A percentile compares a stretch with the other conserved stretches of the same genome.
Conservation (phyloP, 768 basidiomycete species). For the Boletus patriciae region DNA sequence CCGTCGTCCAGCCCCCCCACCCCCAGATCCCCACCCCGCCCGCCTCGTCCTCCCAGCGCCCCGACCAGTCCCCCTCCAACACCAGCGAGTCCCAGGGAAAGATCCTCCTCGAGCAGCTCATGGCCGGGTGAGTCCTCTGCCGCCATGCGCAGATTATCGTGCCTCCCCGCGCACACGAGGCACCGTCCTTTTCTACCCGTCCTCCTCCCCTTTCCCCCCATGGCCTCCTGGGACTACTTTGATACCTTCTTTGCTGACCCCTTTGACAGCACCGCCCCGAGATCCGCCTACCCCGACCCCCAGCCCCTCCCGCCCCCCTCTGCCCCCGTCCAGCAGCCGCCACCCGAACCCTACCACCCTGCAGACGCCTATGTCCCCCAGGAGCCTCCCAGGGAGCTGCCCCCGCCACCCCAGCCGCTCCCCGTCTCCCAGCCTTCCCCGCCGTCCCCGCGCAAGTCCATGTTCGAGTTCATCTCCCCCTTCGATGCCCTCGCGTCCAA, state of each 20-base stretch:
- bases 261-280: conserved; percentile 43
- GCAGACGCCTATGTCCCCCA: conserved; percentile 36
- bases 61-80: conserved; percentile 55
- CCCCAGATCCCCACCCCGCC: conserved; percentile 72
- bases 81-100: conserved; percentile 67
- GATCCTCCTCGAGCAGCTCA: conserved; percentile 74
- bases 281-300: conserved; percentile 53
- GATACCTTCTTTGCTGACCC: conserved; percentile 33
- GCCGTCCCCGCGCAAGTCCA: conserved; percentile 46
- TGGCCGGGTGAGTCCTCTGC: conserved; percentile 63
- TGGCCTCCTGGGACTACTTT: conserved; percentile 36
- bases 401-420: conserved; percentile 18
- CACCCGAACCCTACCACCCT: conserved; percentile 37
- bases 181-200: conserved; percentile 25
- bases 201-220: conserved; percentile 19
- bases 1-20: conserved; percentile 37
- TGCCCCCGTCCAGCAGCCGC: conserved; percentile 43
- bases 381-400: conserved; percentile 29
- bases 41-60: conserved; percentile 52
- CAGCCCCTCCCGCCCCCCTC: conserved; percentile 48
- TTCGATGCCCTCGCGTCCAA: conserved; percentile 73
- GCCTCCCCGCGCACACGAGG: conserved; percentile 33
- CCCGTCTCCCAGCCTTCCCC: conserved; percentile 47
- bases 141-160: not conserved
- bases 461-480: no score